A percentile compares a stretch with the other conserved stretches of the same genome.
Evolutionary conservation across 1,139 yeast species (phyloP).

Genomic region (Pneumocystis carinii): DNA sequence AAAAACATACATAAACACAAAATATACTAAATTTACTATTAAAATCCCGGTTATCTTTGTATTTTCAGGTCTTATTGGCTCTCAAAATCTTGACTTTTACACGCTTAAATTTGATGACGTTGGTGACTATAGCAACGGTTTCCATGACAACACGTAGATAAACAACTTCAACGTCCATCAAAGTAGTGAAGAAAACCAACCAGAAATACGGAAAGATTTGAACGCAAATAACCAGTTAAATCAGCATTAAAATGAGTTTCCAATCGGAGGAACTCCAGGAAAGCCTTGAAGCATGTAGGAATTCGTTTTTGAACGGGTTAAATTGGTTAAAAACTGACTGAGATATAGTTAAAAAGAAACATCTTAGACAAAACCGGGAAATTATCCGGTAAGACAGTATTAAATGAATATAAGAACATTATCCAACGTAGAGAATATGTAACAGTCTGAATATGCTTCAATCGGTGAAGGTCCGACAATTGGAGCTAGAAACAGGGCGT

Average conservation of each 20-base stretch:
- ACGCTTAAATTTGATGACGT: too few relatives aligned
- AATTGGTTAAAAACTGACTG: neutral
- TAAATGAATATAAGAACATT: too few relatives aligned
- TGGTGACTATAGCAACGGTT: neutral
- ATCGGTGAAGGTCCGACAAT: neutral
- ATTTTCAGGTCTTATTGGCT: neutral
- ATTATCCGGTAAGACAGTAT: neutral
- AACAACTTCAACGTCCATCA: neutral
- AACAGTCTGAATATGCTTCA: neutral
- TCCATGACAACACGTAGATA: neutral
- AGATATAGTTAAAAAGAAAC: constrained; percentile 1
- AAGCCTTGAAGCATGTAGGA: constrained; percentile 1
- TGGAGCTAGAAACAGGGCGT: neutral
- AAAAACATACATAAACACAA: neutral
- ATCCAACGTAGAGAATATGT: neutral
- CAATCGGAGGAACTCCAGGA: neutral
- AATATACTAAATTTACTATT: neutral
- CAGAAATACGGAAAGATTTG: neutral
- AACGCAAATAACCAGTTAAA: neutral
- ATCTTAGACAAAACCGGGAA: constrained; percentile 1
- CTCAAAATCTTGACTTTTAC: neutral
- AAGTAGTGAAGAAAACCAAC: neutral
- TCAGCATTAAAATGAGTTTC: neutral
- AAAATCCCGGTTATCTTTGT: too few relatives aligned
- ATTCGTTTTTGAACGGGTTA: neutral